phyloP scores from a whole-genome alignment of 2,329 filamentous ascomycete genomes.

The Conoideocrella luteorostrata region DNA sequence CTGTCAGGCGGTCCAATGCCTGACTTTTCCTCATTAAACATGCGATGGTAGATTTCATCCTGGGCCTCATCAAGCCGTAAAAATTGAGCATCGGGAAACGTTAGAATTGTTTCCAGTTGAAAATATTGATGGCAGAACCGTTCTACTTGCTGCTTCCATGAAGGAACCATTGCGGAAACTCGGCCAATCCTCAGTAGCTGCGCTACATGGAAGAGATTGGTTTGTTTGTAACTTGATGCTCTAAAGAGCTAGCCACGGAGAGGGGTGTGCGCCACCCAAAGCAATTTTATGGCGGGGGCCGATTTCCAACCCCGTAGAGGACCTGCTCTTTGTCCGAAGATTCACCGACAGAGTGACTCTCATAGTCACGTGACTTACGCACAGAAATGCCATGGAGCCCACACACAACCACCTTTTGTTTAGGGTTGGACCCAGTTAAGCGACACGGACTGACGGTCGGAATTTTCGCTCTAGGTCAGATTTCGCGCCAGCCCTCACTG shows the following conservation, averaged over 20 bases:
- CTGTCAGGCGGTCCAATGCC: conserved; percentile 56
- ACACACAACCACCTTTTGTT: conserved; percentile 21
- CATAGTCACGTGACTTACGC: conserved; percentile 1
- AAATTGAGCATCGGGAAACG: conserved; percentile 53
- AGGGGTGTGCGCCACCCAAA: too few relatives aligned
- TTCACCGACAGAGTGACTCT: not conserved
- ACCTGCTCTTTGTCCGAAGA: conserved; percentile 1
- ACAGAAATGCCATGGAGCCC: not conserved
- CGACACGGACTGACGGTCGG: conserved; percentile 28
- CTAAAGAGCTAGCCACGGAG: too few relatives aligned
- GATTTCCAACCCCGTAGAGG: not conserved
- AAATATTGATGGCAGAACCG: conserved; percentile 71
- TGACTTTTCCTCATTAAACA: conserved; percentile 57
- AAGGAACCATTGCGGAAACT: not conserved
- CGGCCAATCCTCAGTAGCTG: not conserved
- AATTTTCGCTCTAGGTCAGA: conserved; percentile 28
- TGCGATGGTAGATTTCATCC: conserved; percentile 53
- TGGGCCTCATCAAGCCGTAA: conserved; percentile 60
- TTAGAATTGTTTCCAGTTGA: conserved; percentile 61
- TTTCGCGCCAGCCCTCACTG: conserved; percentile 22
- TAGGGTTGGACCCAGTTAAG: conserved; percentile 43
- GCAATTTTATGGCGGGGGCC: too few relatives aligned
- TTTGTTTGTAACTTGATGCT: too few relatives aligned
- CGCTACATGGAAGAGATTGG: too few relatives aligned
- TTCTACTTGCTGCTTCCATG: conserved; percentile 19